These are phyloP conservation scores for Bipolaris sorokiniana DNA, from an alignment of 2,329 filamentous ascomycete genomes.

Conservation along the genomic window DNA sequence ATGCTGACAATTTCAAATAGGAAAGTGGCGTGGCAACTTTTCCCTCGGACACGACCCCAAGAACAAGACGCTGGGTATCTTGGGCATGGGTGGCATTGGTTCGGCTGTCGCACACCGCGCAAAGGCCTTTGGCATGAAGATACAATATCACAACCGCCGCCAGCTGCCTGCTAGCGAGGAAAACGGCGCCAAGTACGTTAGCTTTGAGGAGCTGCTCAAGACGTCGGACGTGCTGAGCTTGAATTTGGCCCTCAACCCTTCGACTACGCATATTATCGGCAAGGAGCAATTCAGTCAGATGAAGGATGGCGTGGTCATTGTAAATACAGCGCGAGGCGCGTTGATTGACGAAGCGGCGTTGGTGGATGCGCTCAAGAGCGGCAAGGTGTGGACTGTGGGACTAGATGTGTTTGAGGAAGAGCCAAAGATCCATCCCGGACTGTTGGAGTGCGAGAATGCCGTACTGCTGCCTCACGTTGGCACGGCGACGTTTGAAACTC, in stretches of 20 bases:
- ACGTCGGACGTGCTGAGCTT: constrained; percentile 62
- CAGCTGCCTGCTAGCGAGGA: constrained; percentile 49
- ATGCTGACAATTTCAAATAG: constrained; percentile 23
- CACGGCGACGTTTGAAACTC: constrained; percentile 65
- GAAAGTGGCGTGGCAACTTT: constrained; percentile 55
- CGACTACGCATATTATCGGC: constrained; percentile 61
- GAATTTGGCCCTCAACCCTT: constrained; percentile 59
- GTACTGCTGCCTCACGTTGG: constrained; percentile 67
- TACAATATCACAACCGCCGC: constrained; percentile 65
- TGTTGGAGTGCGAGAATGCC: constrained; percentile 57
- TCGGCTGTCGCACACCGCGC: constrained; percentile 57
- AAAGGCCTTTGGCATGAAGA: constrained; percentile 61
- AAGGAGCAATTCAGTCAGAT: constrained; percentile 58
- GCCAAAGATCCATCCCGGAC: constrained; percentile 59
- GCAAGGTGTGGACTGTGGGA: constrained; percentile 61
- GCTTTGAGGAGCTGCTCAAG: constrained; percentile 61
- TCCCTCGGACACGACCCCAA: constrained; percentile 60
- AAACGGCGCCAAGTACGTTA: constrained; percentile 59
- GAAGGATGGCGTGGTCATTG: constrained; percentile 63
- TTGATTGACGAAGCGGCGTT: constrained; percentile 64
- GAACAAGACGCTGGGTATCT: constrained; percentile 61
- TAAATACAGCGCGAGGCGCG: constrained; percentile 65
- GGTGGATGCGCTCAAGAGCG: constrained; percentile 59
- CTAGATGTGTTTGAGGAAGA: constrained; percentile 66
- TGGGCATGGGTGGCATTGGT: constrained; percentile 67